These are phyloP conservation scores for Morella rubra DNA, from an alignment of 306 rosid genomes.

Conservation along the genomic window DNA sequence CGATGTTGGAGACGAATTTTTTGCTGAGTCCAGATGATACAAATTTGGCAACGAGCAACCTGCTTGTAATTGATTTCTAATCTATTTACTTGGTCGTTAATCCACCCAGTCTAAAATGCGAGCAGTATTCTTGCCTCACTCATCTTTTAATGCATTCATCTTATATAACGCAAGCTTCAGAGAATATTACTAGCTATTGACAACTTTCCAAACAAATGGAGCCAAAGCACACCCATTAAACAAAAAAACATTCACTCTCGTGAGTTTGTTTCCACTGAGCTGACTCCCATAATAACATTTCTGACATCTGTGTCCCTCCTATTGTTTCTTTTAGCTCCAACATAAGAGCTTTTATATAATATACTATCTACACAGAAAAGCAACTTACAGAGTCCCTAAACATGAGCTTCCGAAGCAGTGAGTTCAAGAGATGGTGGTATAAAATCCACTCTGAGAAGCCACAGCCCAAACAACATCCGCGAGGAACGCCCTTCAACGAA, in stretches of 20 bases:
- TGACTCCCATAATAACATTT: neutral
- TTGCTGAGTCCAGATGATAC: neutral
- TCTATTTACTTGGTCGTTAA: neutral
- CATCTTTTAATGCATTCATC: neutral
- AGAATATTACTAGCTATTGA: neutral
- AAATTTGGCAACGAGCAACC: neutral
- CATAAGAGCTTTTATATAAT: neutral
- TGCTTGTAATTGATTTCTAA: neutral
- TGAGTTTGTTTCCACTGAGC: neutral
- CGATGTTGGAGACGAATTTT: neutral
- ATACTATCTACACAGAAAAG: no score
- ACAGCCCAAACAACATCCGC: neutral
- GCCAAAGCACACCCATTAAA: neutral
- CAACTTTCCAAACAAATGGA: neutral
- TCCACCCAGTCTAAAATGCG: neutral
- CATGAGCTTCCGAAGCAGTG: neutral
- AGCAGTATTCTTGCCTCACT: no score
- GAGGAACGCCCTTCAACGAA: neutral
- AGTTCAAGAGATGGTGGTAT: neutral
- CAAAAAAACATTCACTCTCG: neutral
- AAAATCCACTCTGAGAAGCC: neutral
- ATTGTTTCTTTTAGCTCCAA: neutral
- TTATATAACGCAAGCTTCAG: neutral
- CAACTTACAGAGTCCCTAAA: no score
- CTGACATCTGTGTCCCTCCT: neutral